These are phyloP conservation scores for Phytophthora brassicae DNA, from an alignment of 352 stramenopile species.

Conservation along the genomic window DNA sequence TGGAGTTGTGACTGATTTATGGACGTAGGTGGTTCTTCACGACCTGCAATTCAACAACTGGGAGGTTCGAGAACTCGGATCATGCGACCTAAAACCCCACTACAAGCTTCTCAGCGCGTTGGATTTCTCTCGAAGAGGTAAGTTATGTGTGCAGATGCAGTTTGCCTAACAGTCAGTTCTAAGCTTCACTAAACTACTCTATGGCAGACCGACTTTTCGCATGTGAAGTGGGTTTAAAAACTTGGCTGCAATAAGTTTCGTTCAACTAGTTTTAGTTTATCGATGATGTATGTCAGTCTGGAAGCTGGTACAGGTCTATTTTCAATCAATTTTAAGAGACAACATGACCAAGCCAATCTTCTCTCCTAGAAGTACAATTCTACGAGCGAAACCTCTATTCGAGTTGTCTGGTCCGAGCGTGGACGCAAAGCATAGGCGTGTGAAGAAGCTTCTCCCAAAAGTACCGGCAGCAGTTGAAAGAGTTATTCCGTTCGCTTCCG, in stretches of 20 bases:
- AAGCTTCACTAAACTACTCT: background rate
- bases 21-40: constrained; percentile 22
- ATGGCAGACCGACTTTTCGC: constrained; percentile 33
- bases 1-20: constrained; percentile 3
- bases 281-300: background rate
- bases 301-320: constrained; percentile 14
- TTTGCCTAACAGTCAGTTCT: too few relatives aligned
- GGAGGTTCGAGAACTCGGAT: constrained; percentile 49
- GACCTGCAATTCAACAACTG: constrained; percentile 44
- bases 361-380: constrained; percentile 26
- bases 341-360: constrained; percentile 23
- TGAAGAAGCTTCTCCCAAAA: constrained; percentile 3
- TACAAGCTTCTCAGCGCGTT: constrained; percentile 60
- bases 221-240: constrained; percentile 23
- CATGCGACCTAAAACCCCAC: constrained; percentile 69
- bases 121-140: constrained; percentile 70
- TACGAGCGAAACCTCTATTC: constrained; percentile 38
- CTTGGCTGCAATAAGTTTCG: background rate
- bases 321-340: constrained; percentile 21
- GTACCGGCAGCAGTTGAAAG: background rate
- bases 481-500: constrained; percentile 21
- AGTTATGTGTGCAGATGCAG: background rate
- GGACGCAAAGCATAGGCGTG: background rate
- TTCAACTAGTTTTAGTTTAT: constrained; percentile 4
- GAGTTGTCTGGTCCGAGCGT: constrained; percentile 29